Evolutionary conservation across 2,329 filamentous ascomycete genomes (phyloP).

Genomic region (Diplodia sapinea): DNA sequence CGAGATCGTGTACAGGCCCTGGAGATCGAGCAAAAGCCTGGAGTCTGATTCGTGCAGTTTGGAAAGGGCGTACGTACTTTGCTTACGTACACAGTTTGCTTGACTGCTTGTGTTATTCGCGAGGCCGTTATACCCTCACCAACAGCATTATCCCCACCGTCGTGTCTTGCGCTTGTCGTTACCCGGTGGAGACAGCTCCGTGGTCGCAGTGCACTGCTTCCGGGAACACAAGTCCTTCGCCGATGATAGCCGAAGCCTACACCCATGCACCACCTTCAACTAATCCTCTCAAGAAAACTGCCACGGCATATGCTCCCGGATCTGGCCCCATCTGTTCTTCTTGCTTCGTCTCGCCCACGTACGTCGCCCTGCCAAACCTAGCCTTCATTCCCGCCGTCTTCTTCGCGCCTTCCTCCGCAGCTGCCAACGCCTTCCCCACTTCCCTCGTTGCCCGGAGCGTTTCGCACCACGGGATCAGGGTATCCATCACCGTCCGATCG

Average conservation of each 20-base stretch:
- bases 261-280: conserved; percentile 27
- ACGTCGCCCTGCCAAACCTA: conserved; percentile 80
- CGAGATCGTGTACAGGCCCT: background rate
- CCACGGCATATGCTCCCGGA: conserved; percentile 76
- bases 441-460: conserved; percentile 67
- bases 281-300: conserved; percentile 76
- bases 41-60: background rate
- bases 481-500: conserved; percentile 89
- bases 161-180: background rate
- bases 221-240: background rate
- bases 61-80: background rate
- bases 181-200: background rate
- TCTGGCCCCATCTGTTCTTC: conserved; percentile 63
- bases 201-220: background rate
- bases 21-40: background rate
- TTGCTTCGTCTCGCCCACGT: conserved; percentile 67
- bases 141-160: background rate
- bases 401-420: conserved; percentile 75
- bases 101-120: background rate
- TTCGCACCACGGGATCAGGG: conserved; percentile 84
- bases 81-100: background rate
- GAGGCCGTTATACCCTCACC: background rate
- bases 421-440: conserved; percentile 72
- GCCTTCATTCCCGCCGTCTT: conserved; percentile 89
- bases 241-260: background rate